Conservation (phyloP, 306 rosid genomes). For the Cicer arietinum region DNA sequence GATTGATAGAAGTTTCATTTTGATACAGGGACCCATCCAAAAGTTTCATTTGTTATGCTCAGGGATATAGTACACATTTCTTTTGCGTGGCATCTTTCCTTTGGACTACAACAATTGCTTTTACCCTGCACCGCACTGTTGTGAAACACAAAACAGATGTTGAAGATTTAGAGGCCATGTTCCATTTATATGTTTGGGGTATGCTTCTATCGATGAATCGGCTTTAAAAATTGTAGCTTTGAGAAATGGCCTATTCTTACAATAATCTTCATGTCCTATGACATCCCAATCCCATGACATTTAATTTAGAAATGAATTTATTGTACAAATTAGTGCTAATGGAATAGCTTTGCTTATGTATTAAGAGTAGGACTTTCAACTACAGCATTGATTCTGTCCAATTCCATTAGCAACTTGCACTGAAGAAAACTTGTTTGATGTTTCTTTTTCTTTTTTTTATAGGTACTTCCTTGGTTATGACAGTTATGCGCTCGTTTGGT, state of each 20-base stretch:
- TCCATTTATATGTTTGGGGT: constrained; percentile 99
- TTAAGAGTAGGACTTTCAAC: constrained; percentile 24
- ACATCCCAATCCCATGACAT: constrained; percentile 25
- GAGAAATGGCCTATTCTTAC: constrained; percentile 34
- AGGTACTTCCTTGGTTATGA: constrained; percentile 92
- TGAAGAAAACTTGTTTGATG: constrained; percentile 41
- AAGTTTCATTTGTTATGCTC: constrained; percentile 87
- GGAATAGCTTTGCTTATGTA: constrained; percentile 28
- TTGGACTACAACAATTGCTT: constrained; percentile 97
- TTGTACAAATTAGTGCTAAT: constrained; percentile 19
- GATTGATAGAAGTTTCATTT: constrained; percentile 39
- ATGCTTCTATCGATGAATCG: constrained; percentile 47
- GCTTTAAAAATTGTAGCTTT: constrained; percentile 26
- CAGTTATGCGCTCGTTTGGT: constrained; percentile 88
- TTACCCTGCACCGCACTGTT: constrained; percentile 96
- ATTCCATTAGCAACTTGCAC: constrained; percentile 32
- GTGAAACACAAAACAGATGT: constrained; percentile 95
- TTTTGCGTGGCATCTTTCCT: constrained; percentile 97
- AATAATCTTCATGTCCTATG: constrained; percentile 27
- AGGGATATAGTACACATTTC: constrained; percentile 92
- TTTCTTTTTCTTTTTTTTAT: constrained; percentile 21
- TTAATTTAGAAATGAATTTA: constrained; percentile 32
- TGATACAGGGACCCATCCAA: constrained; percentile 87
- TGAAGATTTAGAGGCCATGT: constrained; percentile 96
- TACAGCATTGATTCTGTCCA: constrained; percentile 8